These are phyloP conservation scores for Suillus plorans DNA, from an alignment of 768 basidiomycete genomes.

Conservation along the genomic window DNA sequence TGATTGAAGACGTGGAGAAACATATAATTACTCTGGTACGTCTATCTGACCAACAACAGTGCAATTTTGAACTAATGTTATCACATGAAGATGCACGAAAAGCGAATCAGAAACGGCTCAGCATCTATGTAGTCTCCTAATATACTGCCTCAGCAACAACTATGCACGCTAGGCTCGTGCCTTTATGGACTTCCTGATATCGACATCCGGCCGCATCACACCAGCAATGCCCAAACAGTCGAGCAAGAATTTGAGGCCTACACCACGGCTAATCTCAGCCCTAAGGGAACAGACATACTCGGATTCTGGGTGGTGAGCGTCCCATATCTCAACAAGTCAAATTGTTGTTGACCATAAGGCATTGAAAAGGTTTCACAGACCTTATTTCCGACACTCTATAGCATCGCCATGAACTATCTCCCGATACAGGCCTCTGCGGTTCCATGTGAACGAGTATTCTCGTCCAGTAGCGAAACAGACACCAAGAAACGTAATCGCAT, in stretches of 20 bases:
- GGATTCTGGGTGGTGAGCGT: not conserved
- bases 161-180: not conserved
- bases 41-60: not conserved
- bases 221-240: not conserved
- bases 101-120: not conserved
- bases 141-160: not conserved
- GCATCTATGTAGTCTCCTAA: not conserved
- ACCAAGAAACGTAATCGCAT: constrained; percentile 2
- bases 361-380: not conserved
- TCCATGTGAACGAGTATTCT: constrained; percentile 24
- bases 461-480: constrained; percentile 12
- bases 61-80: not conserved
- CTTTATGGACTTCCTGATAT: not conserved
- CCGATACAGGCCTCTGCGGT: constrained; percentile 23
- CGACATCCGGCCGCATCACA: not conserved
- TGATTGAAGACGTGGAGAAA: not conserved
- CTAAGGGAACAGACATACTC: not conserved
- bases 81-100: not conserved
- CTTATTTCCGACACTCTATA: not conserved
- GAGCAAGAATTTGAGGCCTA: not conserved
- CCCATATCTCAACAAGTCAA: not conserved
- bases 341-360: not conserved
- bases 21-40: not conserved
- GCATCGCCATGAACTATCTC: constrained; percentile 18
- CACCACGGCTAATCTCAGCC: not conserved